A percentile compares a stretch with the other conserved stretches of the same genome.
Conservation (phyloP, 148 eudicot genomes). For the Chenopodium album region DNA sequence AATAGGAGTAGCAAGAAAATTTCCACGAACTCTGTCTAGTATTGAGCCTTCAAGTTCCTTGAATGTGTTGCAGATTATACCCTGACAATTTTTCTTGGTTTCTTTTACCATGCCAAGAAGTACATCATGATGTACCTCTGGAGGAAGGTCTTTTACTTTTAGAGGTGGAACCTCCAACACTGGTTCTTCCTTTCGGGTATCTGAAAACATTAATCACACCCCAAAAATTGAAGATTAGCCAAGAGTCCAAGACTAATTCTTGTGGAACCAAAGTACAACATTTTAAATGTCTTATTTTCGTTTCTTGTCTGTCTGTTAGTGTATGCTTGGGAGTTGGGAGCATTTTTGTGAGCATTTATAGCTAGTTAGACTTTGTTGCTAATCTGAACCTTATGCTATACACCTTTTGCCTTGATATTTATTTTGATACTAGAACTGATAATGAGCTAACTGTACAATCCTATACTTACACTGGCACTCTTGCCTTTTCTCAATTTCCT, state of each 20-base stretch:
- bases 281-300: neutral
- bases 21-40: conserved; percentile 21
- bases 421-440: neutral
- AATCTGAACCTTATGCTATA: neutral
- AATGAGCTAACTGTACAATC: neutral
- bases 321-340: neutral
- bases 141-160: conserved; percentile 46
- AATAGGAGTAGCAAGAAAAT: conserved; percentile 30
- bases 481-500: neutral
- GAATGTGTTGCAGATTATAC: conserved; percentile 51
- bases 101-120: conserved; percentile 25
- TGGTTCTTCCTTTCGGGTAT: conserved; percentile 22
- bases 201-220: conserved; percentile 15
- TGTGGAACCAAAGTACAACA: neutral
- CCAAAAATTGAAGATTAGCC: neutral
- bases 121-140: conserved; percentile 26
- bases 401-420: neutral
- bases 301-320: neutral
- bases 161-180: conserved; percentile 40
- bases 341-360: neutral
- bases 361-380: neutral
- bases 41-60: conserved; percentile 41
- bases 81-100: conserved; percentile 31
- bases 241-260: neutral
- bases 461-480: neutral